Evolutionary conservation across 305 asterid genomes (phyloP).

Genomic region (Rubia balearica): DNA sequence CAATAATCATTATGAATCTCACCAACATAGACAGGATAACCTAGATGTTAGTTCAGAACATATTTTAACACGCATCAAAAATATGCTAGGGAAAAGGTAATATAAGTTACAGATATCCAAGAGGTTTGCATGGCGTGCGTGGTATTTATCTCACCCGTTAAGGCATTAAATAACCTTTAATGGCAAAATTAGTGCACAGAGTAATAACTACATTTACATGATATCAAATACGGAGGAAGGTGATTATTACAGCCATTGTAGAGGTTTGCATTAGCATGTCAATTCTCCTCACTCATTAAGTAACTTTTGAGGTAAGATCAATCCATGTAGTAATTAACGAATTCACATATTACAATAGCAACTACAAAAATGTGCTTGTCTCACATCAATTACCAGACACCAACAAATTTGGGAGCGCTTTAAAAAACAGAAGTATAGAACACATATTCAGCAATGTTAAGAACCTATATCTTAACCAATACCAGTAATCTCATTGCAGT

Average conservation of each 20-base stretch:
- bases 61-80: no score
- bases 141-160: background rate
- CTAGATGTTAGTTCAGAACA: background rate
- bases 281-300: background rate
- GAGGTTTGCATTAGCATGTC: background rate
- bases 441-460: background rate
- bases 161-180: background rate
- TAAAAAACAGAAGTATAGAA: background rate
- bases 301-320: background rate
- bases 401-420: constrained; percentile 4
- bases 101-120: no score
- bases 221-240: background rate
- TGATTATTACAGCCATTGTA: background rate
- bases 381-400: background rate
- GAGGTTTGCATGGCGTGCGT: background rate
- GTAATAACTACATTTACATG: background rate
- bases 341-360: background rate
- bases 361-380: background rate
- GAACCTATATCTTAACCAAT: background rate
- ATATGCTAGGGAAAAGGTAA: no score
- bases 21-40: background rate
- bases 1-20: background rate
- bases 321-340: background rate
- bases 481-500: constrained; percentile 1
- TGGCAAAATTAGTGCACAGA: background rate